Conservation (phyloP, 176 grass and related monocot genomes). For the Raddia distichophylla region DNA sequence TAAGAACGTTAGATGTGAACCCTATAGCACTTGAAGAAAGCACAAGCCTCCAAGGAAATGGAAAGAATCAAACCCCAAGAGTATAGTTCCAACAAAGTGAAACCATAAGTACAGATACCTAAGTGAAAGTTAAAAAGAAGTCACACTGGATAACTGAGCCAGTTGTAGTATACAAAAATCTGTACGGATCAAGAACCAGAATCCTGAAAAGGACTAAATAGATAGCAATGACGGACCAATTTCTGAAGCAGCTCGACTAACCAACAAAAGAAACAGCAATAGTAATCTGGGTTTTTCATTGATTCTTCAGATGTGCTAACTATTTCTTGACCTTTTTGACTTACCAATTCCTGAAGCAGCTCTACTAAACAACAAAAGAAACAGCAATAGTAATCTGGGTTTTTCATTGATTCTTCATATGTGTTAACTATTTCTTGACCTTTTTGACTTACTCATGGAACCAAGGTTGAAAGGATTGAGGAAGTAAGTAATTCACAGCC, state of each 20-base stretch:
- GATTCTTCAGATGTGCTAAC: background rate
- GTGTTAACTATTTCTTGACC: background rate
- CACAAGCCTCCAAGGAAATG: background rate
- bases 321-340: too few species aligned
- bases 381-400: background rate
- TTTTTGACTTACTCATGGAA: too few species aligned
- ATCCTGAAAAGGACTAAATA: background rate
- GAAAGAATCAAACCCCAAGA: background rate
- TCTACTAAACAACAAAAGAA: background rate
- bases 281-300: background rate
- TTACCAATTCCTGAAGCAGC: background rate
- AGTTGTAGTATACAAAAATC: background rate
- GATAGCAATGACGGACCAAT: background rate
- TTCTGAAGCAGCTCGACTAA: background rate
- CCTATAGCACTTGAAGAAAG: background rate
- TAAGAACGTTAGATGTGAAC: slow-evolving; percentile 13
- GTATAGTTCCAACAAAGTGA: slow-evolving; percentile 1
- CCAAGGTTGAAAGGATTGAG: too few species aligned
- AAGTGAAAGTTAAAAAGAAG: background rate
- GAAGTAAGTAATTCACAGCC: too few species aligned
- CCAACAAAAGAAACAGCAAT: background rate
- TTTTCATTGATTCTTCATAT: background rate
- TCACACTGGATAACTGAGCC: background rate
- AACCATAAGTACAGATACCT: background rate
- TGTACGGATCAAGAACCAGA: slow-evolving; percentile 17